A percentile compares a stretch with the other conserved stretches of the same genome.
These are phyloP conservation scores for Forsythia viridissima DNA, from an alignment of 257 asterid genomes.

Conservation along the genomic window DNA sequence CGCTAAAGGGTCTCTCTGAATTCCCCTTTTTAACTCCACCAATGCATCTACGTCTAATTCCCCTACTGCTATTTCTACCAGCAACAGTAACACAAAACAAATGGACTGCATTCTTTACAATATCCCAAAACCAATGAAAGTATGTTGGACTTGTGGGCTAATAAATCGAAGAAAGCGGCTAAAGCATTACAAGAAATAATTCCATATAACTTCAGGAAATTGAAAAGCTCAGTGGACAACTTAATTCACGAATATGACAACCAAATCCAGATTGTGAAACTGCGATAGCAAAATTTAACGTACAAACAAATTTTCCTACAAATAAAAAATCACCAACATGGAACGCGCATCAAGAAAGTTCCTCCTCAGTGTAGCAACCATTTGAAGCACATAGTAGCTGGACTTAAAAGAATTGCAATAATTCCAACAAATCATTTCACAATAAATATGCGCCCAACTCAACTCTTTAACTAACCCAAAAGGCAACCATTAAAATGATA, in stretches of 20 bases:
- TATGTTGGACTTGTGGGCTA: not conserved
- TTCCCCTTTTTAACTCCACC: conserved; percentile 63
- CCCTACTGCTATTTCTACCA: conserved; percentile 44
- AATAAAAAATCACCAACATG: conserved; percentile 11
- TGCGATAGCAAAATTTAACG: not conserved
- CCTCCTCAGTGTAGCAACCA: conserved; percentile 18
- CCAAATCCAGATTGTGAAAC: conserved; percentile 10
- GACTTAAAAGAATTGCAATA: conserved; percentile 22
- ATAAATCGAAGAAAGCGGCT: not conserved
- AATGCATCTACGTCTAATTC: conserved; percentile 59
- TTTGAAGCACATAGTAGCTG: conserved; percentile 28
- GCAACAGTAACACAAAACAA: conserved; percentile 46
- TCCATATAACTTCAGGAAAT: not conserved
- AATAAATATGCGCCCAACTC: conserved; percentile 13
- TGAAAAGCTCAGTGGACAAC: conserved; percentile 1
- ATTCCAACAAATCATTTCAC: conserved; percentile 32
- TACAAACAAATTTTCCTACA: conserved; percentile 5
- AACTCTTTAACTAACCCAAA: conserved; percentile 33
- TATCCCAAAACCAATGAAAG: not conserved
- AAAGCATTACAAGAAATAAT: not conserved
- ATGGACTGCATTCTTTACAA: conserved; percentile 44
- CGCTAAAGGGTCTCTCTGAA: conserved; percentile 52
- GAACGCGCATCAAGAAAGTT: conserved; percentile 20
- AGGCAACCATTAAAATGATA: conserved; percentile 17
- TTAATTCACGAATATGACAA: conserved; percentile 1